Evolutionary conservation across 352 stramenopile species (phyloP).

Genomic region (Globisporangium emineosum): DNA sequence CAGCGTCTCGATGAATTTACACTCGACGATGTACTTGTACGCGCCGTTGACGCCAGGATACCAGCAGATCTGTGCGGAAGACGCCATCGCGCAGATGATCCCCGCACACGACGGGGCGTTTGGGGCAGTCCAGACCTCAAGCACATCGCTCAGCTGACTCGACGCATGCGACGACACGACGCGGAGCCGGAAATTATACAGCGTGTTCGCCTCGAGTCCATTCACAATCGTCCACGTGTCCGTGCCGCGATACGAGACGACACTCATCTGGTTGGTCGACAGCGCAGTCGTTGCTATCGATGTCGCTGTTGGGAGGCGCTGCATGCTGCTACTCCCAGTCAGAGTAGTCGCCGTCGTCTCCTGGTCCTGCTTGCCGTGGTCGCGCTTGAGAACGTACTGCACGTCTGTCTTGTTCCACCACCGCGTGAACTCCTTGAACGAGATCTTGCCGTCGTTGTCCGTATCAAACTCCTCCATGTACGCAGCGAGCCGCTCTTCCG

Average conservation of each 20-base stretch:
- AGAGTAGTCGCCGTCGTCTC: neutral
- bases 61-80: slow-evolving; percentile 71
- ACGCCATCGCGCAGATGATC: slow-evolving; percentile 50
- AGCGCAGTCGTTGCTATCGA: slow-evolving; percentile 12
- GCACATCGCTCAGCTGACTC: slow-evolving; percentile 68
- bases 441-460: slow-evolving; percentile 81
- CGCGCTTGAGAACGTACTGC: slow-evolving; percentile 83
- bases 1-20: slow-evolving; percentile 65
- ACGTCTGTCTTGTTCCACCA: slow-evolving; percentile 87
- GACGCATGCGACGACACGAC: slow-evolving; percentile 71
- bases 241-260: slow-evolving; percentile 75
- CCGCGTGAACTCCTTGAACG: slow-evolving; percentile 80
- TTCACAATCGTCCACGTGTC: slow-evolving; percentile 37
- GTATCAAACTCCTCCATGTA: slow-evolving; percentile 84
- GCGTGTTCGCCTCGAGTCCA: slow-evolving; percentile 80
- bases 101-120: slow-evolving; percentile 49
- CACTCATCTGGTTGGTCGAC: slow-evolving; percentile 38
- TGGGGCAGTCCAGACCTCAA: slow-evolving; percentile 70
- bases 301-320: neutral
- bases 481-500: slow-evolving; percentile 73
- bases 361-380: slow-evolving; percentile 22
- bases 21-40: slow-evolving; percentile 73
- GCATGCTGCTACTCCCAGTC: slow-evolving; percentile 1
- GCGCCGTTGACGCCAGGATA: slow-evolving; percentile 72
- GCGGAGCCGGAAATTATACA: slow-evolving; percentile 84